phyloP scores from a whole-genome alignment of 768 basidiomycete genomes.

The Boletellus ananas region DNA sequence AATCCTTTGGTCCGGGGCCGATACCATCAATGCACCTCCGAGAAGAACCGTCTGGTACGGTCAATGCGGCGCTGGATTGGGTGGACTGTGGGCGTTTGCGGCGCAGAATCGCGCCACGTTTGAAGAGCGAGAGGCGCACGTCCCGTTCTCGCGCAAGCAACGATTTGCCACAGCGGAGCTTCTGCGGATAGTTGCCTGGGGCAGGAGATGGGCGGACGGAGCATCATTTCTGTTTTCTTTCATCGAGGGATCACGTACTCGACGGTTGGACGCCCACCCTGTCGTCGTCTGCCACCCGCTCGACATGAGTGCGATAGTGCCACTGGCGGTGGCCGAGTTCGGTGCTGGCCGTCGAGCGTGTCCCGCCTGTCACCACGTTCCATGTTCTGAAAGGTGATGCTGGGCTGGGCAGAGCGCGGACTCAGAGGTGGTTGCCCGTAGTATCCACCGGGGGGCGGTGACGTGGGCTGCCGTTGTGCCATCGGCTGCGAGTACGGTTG shows the following conservation, averaged over 20 bases:
- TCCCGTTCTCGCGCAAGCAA: constrained; percentile 89
- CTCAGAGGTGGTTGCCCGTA: constrained; percentile 18
- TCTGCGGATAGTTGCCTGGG: constrained; percentile 68
- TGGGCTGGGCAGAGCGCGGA: constrained; percentile 28
- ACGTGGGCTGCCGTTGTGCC: constrained; percentile 16
- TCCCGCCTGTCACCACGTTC: constrained; percentile 69
- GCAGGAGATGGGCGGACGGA: constrained; percentile 1
- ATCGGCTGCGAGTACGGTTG: constrained; percentile 15
- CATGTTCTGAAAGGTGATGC: constrained; percentile 64
- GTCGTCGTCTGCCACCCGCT: constrained; percentile 70
- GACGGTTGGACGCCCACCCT: constrained; percentile 74
- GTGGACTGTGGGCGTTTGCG: constrained; percentile 55
- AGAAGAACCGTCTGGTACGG: constrained; percentile 35
- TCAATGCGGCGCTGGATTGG: constrained; percentile 36
- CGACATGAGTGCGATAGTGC: constrained; percentile 89
- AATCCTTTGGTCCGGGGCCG: constrained; percentile 83
- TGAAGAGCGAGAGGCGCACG: constrained; percentile 85
- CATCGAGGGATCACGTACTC: constrained; percentile 49
- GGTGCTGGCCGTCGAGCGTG: constrained; percentile 61
- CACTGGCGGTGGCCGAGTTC: constrained; percentile 92
- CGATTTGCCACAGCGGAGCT: constrained; percentile 80
- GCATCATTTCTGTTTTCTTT: not conserved
- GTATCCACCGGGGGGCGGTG: constrained; percentile 11
- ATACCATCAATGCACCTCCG: constrained; percentile 64
- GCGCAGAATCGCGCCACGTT: constrained; percentile 75